Percentiles rank a stretch among this genome's conserved stretches.
phyloP scores from a whole-genome alignment of 2,329 filamentous ascomycete species.

The Stemphylium lycopersici region DNA sequence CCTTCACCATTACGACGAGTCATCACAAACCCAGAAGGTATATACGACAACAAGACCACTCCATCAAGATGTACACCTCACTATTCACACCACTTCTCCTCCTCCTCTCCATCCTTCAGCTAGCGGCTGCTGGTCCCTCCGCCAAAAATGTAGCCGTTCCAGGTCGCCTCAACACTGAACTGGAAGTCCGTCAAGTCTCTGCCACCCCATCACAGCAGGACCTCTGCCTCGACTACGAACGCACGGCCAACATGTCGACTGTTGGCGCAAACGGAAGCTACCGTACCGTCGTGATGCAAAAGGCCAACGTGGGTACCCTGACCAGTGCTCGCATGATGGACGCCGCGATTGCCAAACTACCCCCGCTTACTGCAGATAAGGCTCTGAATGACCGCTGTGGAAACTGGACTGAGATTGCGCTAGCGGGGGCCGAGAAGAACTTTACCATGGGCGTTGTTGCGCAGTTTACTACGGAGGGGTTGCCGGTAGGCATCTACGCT shows the following conservation, averaged over 20 bases:
- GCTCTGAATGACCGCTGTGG: constrained; percentile 54
- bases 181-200: constrained; percentile 37
- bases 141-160: constrained; percentile 13
- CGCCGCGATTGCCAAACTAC: constrained; percentile 47
- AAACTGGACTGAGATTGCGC: constrained; percentile 54
- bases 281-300: constrained; percentile 55
- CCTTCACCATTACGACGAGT: too few relatives aligned
- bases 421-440: constrained; percentile 53
- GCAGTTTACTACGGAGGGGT: constrained; percentile 38
- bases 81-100: constrained; percentile 35
- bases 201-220: constrained; percentile 30
- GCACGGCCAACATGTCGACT: constrained; percentile 56
- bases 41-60: not conserved
- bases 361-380: constrained; percentile 49
- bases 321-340: constrained; percentile 51
- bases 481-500: constrained; percentile 39
- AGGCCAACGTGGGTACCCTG: constrained; percentile 52
- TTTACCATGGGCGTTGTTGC: constrained; percentile 53
- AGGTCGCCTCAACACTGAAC: constrained; percentile 15
- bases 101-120: constrained; percentile 32
- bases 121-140: constrained; percentile 23
- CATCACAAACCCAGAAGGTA: too few relatives aligned
- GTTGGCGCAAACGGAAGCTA: constrained; percentile 55
- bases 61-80: constrained; percentile 32
- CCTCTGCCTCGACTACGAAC: constrained; percentile 53